Evolutionary conservation across 1,284 basidiomycete species (phyloP).

Genomic region (Earliella scabrosa): DNA sequence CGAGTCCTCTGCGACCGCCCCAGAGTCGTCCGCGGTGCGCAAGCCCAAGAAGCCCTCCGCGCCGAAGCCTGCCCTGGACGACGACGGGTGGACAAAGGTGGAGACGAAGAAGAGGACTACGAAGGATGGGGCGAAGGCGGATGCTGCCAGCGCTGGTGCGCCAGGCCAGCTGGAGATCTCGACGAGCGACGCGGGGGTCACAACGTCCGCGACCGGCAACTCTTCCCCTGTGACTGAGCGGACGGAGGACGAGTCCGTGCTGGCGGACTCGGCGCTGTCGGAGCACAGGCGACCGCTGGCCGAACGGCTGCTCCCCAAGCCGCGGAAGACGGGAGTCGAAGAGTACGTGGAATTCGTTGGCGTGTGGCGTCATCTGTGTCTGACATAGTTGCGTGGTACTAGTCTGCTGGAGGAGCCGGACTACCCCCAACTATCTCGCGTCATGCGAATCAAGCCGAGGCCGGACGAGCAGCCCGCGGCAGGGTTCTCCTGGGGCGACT

Average conservation of each 20-base stretch:
- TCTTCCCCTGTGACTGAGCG: constrained; percentile 55
- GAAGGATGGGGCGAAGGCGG: constrained; percentile 6
- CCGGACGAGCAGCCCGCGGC: constrained; percentile 59
- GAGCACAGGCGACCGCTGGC: constrained; percentile 52
- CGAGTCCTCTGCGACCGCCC: constrained; percentile 39
- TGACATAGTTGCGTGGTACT: constrained; percentile 1
- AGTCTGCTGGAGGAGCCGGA: constrained; percentile 69
- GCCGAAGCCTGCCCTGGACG: constrained; percentile 31
- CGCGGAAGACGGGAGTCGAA: constrained; percentile 65
- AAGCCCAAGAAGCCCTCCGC: constrained; percentile 31
- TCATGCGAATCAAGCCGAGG: constrained; percentile 63
- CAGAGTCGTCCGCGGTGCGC: constrained; percentile 30
- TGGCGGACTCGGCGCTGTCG: constrained; percentile 19
- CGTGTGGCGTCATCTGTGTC: constrained; percentile 1
- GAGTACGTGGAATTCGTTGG: constrained; percentile 52
- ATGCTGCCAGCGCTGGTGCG: constrained; percentile 3
- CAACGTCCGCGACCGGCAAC: constrained; percentile 56
- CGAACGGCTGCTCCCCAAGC: constrained; percentile 61
- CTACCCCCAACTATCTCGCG: constrained; percentile 56
- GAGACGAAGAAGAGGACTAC: constrained; percentile 29
- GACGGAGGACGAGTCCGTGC: constrained; percentile 42
- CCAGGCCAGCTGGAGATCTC: constrained; percentile 37
- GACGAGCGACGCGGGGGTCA: constrained; percentile 56
- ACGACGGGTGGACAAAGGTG: constrained; percentile 62
- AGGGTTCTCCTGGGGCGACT: constrained; percentile 77